Conservation (phyloP, 805 yeast species). For the Saturnispora silvae region DNA sequence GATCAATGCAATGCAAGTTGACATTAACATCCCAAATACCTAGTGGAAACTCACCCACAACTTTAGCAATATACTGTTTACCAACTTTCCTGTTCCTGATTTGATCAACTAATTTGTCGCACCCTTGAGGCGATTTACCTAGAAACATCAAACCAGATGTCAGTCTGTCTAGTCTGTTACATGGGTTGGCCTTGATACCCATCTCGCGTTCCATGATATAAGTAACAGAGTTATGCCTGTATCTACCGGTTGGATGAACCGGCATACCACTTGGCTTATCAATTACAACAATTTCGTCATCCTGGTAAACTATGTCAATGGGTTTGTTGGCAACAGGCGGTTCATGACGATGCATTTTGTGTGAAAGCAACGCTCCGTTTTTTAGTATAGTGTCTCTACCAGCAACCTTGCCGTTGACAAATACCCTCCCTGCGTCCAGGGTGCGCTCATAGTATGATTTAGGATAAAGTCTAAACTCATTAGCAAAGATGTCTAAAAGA, state of each 20-base stretch:
- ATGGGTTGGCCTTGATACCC: conserved; percentile 60
- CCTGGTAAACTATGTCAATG: conserved; percentile 60
- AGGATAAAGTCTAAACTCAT: conserved; percentile 76
- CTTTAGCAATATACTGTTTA: conserved; percentile 82
- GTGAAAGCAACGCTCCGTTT: conserved; percentile 78
- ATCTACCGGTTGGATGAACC: conserved; percentile 89
- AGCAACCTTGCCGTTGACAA: conserved; percentile 59
- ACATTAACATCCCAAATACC: conserved; percentile 44
- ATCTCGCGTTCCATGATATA: conserved; percentile 64
- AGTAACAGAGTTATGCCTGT: conserved; percentile 65
- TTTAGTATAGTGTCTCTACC: conserved; percentile 50
- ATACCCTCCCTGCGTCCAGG: conserved; percentile 55
- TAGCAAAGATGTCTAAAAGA: conserved; percentile 66
- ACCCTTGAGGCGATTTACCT: conserved; percentile 72
- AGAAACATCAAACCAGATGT: conserved; percentile 92
- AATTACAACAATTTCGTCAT: conserved; percentile 67
- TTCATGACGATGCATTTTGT: conserved; percentile 79
- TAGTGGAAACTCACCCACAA: conserved; percentile 73
- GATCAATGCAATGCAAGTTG: conserved; percentile 63
- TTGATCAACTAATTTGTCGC: conserved; percentile 65
- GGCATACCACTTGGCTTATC: conserved; percentile 95
- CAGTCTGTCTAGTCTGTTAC: conserved; percentile 80
- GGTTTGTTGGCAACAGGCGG: conserved; percentile 62
- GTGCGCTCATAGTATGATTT: conserved; percentile 51
- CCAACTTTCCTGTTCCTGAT: conserved; percentile 60